Conservation (phyloP, 345 rosid genomes). For the Schrenkiella parvula region DNA sequence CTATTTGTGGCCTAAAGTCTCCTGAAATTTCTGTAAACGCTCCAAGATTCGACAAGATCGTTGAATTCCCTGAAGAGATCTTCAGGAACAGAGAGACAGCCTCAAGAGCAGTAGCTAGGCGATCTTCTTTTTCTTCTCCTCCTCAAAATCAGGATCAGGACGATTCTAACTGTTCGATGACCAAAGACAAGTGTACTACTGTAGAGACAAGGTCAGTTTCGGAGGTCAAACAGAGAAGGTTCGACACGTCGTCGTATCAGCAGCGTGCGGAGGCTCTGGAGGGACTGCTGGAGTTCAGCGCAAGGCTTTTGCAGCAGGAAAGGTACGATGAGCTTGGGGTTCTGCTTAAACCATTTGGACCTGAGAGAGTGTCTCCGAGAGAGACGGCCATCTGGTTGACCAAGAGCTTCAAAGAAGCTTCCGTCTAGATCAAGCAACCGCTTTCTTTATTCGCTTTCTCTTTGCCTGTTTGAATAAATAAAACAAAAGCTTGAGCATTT, state of each 20-base stretch:
- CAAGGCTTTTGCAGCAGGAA: conserved; percentile 66
- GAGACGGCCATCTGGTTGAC: conserved; percentile 98
- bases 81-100: conserved; percentile 35
- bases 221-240: conserved; percentile 50
- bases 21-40: conserved; percentile 84
- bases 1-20: conserved; percentile 42
- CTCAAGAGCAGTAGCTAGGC: conserved; percentile 44
- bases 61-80: conserved; percentile 65
- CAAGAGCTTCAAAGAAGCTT: conserved; percentile 89
- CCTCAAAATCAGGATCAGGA: neutral
- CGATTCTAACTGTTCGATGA: conserved; percentile 47
- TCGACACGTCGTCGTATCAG: conserved; percentile 85
- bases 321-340: conserved; percentile 86
- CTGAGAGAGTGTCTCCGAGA: conserved; percentile 85
- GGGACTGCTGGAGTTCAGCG: conserved; percentile 91
- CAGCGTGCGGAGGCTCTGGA: conserved; percentile 98
- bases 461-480: neutral
- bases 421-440: conserved; percentile 26
- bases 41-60: conserved; percentile 86
- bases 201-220: conserved; percentile 48
- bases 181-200: conserved; percentile 75
- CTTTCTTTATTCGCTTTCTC: neutral
- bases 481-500: neutral
- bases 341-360: conserved; percentile 87
- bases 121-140: conserved; percentile 27